These are phyloP conservation scores for Mycena indigotica DNA, from an alignment of 768 basidiomycete genomes.

Conservation along the genomic window DNA sequence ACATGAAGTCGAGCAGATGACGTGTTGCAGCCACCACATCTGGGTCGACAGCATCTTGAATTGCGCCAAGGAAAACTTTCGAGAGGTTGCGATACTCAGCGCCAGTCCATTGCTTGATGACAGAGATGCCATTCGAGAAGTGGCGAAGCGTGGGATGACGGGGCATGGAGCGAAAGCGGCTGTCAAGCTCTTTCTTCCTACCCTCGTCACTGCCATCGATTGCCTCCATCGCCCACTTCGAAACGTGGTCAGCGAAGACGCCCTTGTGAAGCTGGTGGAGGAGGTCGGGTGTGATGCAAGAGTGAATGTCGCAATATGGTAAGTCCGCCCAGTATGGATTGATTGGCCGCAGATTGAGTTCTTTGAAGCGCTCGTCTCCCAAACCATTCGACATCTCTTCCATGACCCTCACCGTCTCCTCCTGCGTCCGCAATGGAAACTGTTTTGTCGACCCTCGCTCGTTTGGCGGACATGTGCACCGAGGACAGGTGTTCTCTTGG, in stretches of 20 bases:
- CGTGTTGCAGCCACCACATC: conserved; percentile 18
- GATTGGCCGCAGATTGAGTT: conserved; percentile 16
- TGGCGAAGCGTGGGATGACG: conserved; percentile 29
- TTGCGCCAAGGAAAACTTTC: conserved; percentile 29
- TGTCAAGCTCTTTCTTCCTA: conserved; percentile 45
- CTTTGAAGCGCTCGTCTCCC: conserved; percentile 20
- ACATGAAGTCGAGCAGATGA: conserved; percentile 33
- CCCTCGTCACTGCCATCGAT: conserved; percentile 22
- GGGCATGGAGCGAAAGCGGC: conserved; percentile 34
- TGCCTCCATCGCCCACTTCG: conserved; percentile 36
- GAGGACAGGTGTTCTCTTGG: conserved; percentile 19
- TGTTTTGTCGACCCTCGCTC: background rate
- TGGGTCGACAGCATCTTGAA: conserved; percentile 25
- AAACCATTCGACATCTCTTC: conserved; percentile 17
- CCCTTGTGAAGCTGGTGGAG: conserved; percentile 55
- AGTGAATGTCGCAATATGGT: conserved; percentile 43
- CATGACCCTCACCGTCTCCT: conserved; percentile 14
- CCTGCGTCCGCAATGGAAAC: background rate
- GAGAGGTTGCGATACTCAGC: conserved; percentile 35
- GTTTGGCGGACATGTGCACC: conserved; percentile 17
- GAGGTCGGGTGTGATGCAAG: conserved; percentile 42
- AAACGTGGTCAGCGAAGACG: conserved; percentile 46
- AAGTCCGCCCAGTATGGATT: conserved; percentile 43
- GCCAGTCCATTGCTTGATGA: conserved; percentile 38
- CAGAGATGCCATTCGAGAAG: conserved; percentile 37